These are phyloP conservation scores for Moesziomyces parantarcticus DNA, from an alignment of 1,284 basidiomycete species.

Conservation along the genomic window DNA sequence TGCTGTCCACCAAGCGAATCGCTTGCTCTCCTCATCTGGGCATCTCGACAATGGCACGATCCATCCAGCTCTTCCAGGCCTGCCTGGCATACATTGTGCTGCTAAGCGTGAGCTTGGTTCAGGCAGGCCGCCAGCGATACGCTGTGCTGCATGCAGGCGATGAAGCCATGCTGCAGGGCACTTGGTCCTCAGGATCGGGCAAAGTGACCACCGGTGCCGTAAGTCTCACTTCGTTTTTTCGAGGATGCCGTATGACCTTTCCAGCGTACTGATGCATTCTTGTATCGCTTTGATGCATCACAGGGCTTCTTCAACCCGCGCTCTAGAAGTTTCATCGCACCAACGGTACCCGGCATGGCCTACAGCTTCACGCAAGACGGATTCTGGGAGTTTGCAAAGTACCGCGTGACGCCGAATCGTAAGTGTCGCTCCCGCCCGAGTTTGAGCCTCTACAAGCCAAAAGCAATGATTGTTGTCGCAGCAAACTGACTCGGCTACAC, in stretches of 20 bases:
- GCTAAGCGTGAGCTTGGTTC: slow-evolving; percentile 5
- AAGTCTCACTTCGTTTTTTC: slow-evolving; percentile 1
- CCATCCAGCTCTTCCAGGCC: slow-evolving; percentile 12
- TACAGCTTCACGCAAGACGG: slow-evolving; percentile 67
- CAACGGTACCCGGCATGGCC: slow-evolving; percentile 55
- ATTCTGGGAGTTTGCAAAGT: slow-evolving; percentile 64
- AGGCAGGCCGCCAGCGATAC: slow-evolving; percentile 40
- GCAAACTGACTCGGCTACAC: slow-evolving; percentile 1
- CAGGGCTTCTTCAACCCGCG: slow-evolving; percentile 63
- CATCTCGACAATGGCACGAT: slow-evolving; percentile 10
- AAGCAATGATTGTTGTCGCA: too few relatives aligned
- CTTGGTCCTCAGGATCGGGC: slow-evolving; percentile 62
- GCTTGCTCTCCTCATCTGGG: too few relatives aligned
- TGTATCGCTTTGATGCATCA: too few relatives aligned
- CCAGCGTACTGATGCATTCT: neutral
- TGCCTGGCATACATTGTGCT: slow-evolving; percentile 15
- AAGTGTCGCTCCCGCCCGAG: slow-evolving; percentile 8
- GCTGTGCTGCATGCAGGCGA: slow-evolving; percentile 26
- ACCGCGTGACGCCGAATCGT: slow-evolving; percentile 58
- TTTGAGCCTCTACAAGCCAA: neutral
- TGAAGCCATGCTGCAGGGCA: slow-evolving; percentile 52
- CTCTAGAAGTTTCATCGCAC: slow-evolving; percentile 61
- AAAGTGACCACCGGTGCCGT: slow-evolving; percentile 57
- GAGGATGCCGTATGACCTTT: too few relatives aligned
- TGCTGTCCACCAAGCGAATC: neutral